phyloP scores from a whole-genome alignment of 306 rosid genomes.

The Coriaria nepalensis region DNA sequence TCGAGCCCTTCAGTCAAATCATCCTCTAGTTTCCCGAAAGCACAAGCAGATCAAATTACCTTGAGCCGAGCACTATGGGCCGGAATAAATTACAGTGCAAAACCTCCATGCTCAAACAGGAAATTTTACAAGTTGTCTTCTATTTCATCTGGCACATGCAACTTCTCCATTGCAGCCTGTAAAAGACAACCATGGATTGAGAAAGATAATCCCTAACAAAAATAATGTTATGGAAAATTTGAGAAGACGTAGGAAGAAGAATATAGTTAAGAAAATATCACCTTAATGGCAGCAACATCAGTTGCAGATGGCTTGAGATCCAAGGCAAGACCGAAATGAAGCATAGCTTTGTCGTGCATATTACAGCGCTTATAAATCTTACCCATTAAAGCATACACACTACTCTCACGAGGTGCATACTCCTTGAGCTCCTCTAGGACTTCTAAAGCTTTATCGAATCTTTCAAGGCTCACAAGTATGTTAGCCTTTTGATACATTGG shows the following conservation, averaged over 20 bases:
- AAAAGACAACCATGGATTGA: slow-evolving; percentile 3
- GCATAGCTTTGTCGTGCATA: slow-evolving; percentile 89
- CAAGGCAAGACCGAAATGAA: slow-evolving; percentile 90
- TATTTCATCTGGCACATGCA: slow-evolving; percentile 85
- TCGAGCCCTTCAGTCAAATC: too few species aligned
- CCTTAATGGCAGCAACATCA: slow-evolving; percentile 93
- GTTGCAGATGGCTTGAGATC: slow-evolving; percentile 95
- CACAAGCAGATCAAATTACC: slow-evolving; percentile 40
- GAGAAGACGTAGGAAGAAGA: background rate
- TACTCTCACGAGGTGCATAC: slow-evolving; percentile 85
- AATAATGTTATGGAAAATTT: too few species aligned
- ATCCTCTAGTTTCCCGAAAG: slow-evolving; percentile 23
- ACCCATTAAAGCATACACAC: slow-evolving; percentile 96
- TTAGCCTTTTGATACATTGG: slow-evolving; percentile 99
- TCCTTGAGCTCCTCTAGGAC: slow-evolving; percentile 84
- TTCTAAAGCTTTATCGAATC: slow-evolving; percentile 68
- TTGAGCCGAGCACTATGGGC: slow-evolving; percentile 21
- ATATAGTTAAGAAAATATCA: slow-evolving; percentile 14
- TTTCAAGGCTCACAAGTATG: slow-evolving; percentile 64
- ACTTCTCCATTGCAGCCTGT: slow-evolving; percentile 96
- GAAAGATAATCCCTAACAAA: background rate
- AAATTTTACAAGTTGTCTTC: slow-evolving; percentile 57
- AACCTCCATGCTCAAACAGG: background rate
- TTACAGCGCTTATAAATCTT: slow-evolving; percentile 66
- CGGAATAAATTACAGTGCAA: slow-evolving; percentile 13